Conservation (phyloP, 208 protist species). For the Trypanosoma boissoni region DNA sequence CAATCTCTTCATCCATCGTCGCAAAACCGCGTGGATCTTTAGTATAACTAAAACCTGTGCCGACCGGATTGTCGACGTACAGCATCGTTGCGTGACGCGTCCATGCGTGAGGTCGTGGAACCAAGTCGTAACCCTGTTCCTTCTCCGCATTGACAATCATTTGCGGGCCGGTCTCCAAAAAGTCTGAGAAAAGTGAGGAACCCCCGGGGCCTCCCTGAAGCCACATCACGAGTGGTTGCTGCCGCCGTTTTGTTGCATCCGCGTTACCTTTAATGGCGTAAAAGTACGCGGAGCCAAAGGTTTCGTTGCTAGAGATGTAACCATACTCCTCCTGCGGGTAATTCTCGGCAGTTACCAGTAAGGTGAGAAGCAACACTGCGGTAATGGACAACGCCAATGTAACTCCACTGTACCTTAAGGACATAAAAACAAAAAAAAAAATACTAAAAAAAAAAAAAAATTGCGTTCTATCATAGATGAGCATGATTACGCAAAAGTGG, state of each 20-base stretch:
- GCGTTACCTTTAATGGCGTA: conserved; percentile 3
- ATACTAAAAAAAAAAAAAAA: not conserved
- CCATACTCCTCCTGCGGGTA: conserved; percentile 10
- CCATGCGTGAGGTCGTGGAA: conserved; percentile 17
- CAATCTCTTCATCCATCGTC: conserved; percentile 25
- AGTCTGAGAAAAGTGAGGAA: conserved; percentile 31
- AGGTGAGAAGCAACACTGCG: not conserved
- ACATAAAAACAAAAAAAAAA: conserved; percentile 1
- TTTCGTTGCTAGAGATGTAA: not conserved
- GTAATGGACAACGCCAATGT: not conserved
- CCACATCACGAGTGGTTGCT: conserved; percentile 25
- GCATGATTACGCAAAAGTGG: too few relatives aligned
- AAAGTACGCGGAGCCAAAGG: not conserved
- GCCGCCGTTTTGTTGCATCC: not conserved
- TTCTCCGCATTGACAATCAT: conserved; percentile 8
- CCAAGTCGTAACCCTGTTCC: conserved; percentile 4
- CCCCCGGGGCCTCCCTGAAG: conserved; percentile 39
- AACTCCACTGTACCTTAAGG: too few relatives aligned
- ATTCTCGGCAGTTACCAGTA: not conserved
- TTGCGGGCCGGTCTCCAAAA: conserved; percentile 35
- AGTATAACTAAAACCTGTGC: conserved; percentile 35
- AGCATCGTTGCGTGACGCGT: conserved; percentile 26
- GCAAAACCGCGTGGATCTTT: conserved; percentile 17
- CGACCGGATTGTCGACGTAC: conserved; percentile 39
- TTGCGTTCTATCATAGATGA: not conserved